phyloP scores from a whole-genome alignment of 352 stramenopile genomes.

The Globisporangium cederbergense region DNA sequence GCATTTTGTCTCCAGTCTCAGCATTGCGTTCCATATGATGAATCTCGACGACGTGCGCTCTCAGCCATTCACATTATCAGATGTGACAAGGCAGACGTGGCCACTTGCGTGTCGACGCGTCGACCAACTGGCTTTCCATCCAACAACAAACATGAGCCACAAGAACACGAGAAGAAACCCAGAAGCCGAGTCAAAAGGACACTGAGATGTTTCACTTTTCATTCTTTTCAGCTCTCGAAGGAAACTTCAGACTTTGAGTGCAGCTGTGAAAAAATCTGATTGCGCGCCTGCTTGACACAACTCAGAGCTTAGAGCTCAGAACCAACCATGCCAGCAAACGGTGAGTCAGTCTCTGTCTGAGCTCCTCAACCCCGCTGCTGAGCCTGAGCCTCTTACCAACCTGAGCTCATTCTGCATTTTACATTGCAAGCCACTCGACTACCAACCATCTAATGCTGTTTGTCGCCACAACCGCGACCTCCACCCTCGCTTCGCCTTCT shows the following conservation, averaged over 20 bases:
- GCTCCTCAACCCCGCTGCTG: not conserved
- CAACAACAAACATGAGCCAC: not conserved
- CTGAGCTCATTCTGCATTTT: not conserved
- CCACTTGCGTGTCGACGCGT: too few relatives aligned
- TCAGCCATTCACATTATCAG: slow-evolving; percentile 2
- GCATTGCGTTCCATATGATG: not conserved
- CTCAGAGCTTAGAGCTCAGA: not conserved
- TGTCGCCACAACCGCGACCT: not conserved
- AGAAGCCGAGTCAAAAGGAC: not conserved
- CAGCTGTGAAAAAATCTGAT: not conserved
- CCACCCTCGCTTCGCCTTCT: not conserved
- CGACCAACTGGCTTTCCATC: not conserved
- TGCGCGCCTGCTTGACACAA: not conserved
- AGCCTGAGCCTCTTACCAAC: too few relatives aligned
- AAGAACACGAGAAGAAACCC: not conserved
- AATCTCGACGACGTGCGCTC: not conserved
- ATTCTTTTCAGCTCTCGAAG: not conserved
- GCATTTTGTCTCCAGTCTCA: not conserved
- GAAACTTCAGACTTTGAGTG: not conserved
- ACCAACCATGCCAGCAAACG: not conserved
- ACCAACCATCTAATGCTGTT: not conserved
- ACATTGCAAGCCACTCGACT: not conserved
- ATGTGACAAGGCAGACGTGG: slow-evolving; percentile 1
- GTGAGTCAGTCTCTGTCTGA: not conserved
- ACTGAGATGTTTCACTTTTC: not conserved